These are phyloP conservation scores for Neurospora pannonica DNA, from an alignment of 495 filamentous ascomycete genomes.

Conservation along the genomic window DNA sequence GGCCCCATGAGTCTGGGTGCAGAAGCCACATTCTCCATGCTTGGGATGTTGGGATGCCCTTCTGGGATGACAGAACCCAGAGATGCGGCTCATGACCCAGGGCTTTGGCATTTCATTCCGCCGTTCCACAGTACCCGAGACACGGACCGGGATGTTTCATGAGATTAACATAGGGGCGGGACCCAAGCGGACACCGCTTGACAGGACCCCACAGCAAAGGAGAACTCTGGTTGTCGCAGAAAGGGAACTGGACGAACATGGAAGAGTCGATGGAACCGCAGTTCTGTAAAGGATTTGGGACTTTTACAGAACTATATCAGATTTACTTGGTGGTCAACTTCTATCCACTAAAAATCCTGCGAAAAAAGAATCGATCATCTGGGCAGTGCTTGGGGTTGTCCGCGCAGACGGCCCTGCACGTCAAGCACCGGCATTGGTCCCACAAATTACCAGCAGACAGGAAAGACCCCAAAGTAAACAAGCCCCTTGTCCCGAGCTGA, in stretches of 20 bases:
- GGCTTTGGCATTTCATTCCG: neutral
- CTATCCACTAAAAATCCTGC: neutral
- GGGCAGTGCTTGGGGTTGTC: neutral
- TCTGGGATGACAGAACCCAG: neutral
- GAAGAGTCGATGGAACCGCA: neutral
- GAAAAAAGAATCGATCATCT: neutral
- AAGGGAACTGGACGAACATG: neutral
- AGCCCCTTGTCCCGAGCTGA: slow-evolving; percentile 1
- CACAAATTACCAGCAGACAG: neutral
- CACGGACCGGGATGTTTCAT: neutral
- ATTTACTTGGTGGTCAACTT: neutral
- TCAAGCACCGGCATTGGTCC: neutral
- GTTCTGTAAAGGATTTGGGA: neutral
- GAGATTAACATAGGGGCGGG: neutral
- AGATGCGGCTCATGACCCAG: neutral
- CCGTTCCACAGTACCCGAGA: neutral
- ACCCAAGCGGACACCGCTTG: neutral
- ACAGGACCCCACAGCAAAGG: neutral
- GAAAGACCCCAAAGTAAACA: neutral
- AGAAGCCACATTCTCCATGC: neutral
- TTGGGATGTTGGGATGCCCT: neutral
- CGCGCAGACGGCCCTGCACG: neutral
- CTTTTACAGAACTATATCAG: neutral
- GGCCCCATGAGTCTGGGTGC: neutral
- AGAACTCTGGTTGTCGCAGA: neutral